Evolutionary conservation across 192 early-diverging fungal genomes (phyloP).

Genomic region (Coemansia sp.): DNA sequence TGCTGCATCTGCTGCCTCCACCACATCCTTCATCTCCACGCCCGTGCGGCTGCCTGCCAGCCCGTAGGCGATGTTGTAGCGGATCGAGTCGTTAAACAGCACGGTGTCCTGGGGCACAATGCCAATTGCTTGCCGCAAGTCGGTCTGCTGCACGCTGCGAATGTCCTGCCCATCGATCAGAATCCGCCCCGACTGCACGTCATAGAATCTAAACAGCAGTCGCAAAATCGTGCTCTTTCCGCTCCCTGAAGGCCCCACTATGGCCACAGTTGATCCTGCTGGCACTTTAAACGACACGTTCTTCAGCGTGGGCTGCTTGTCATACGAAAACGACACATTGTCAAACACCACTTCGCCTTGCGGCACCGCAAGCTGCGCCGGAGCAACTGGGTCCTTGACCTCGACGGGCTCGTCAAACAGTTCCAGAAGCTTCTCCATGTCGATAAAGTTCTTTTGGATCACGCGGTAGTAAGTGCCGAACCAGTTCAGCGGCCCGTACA

Average conservation of each 20-base stretch:
- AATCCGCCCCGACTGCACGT: constrained; percentile 76
- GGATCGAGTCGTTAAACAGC: constrained; percentile 92
- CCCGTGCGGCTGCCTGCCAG: constrained; percentile 37
- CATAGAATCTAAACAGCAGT: constrained; percentile 90
- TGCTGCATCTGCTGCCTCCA: constrained; percentile 70
- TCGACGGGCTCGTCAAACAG: constrained; percentile 57
- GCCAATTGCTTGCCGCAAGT: constrained; percentile 74
- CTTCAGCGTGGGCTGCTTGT: constrained; percentile 49
- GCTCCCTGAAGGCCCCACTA: constrained; percentile 57
- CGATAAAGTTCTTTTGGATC: constrained; percentile 89
- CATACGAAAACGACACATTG: constrained; percentile 67
- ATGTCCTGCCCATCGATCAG: constrained; percentile 81
- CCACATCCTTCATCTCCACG: constrained; percentile 68
- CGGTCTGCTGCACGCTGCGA: constrained; percentile 58
- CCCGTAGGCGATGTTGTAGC: constrained; percentile 93
- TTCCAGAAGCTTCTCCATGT: constrained; percentile 98
- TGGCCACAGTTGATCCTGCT: constrained; percentile 42
- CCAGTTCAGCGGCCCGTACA: constrained; percentile 86
- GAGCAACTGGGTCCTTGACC: constrained; percentile 35
- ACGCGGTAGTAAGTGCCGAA: constrained; percentile 94
- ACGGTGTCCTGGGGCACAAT: constrained; percentile 96
- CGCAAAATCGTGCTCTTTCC: constrained; percentile 77
- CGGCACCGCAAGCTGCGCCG: constrained; percentile 25
- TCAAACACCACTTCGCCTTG: constrained; percentile 62
- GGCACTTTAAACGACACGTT: constrained; percentile 53